Base-by-base conservation (phyloP, 805 yeast species). In the Candida sithepensis region DNA sequence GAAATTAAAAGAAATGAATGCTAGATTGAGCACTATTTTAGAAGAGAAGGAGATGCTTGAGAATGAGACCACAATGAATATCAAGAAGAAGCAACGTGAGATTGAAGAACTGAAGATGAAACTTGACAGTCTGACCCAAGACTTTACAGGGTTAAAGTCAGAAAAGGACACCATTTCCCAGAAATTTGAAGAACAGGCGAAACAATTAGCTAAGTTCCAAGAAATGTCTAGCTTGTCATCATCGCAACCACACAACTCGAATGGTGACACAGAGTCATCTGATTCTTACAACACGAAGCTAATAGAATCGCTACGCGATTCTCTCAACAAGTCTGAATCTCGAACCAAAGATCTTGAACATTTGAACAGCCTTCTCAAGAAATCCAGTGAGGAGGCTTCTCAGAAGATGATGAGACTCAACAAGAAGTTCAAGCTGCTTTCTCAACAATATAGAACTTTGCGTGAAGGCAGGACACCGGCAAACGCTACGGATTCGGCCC, bases 11-110 rank as follows among this genome's bases (percentile, higher is more conserved):
- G 89, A 85, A 32, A 64, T 82, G 18, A 77, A 71, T 43, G 72
- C 72, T 3, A 81, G 80, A 51, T 55, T 88, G 23, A 66, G 70
- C 16, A 67, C 65, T n/a, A 48, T 79, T 0, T 60, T 66, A 2
- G 91, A 85, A 45, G 94, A 85, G 47, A 84, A 80, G 43, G 76
- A 76, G 13, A 76, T 77, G 37, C 51, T 81, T 4, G 89, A 88
- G 56, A 65, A 74, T 9, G 83, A 79, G 23, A 56, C 74, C 10
- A 75, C 78, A 8, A 50, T 73, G 21, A 63, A 71, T 13, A 58
- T 81, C 22, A 77, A 82, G 51, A 76, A 79, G 53, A 77, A 79
- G 44, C 79, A 78, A 43, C 74, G 87, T 32, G 96, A 88, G 49
- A 55, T 82, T 9, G 91, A 84, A 30, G 91, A 84, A 33, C 59